Conservation (phyloP, 345 rosid genomes). For the Citropsis articulata region DNA sequence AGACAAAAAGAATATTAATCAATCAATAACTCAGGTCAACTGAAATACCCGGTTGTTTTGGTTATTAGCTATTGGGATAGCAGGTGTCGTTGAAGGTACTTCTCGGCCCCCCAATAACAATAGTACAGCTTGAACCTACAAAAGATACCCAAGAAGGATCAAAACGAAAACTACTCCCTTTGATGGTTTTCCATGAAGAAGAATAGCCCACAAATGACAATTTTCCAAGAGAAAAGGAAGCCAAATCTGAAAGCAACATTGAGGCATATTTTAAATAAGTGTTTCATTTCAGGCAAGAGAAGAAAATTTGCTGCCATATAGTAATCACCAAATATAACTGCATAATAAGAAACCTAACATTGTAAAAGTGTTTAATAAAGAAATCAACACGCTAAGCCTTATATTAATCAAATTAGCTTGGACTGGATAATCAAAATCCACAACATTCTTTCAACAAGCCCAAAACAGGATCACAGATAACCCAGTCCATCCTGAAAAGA, state of each 20-base stretch:
- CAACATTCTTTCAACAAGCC: not conserved
- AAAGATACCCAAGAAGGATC: not conserved
- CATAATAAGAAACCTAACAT: not conserved
- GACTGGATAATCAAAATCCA: not conserved
- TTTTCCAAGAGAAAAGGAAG: not conserved
- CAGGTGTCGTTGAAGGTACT: slow-evolving; percentile 40
- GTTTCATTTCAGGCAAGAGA: not conserved
- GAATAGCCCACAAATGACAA: not conserved
- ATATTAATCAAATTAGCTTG: not conserved
- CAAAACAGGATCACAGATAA: not conserved
- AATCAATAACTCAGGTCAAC: not conserved
- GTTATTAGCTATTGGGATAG: slow-evolving; percentile 30
- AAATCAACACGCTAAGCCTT: not conserved
- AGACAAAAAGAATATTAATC: not conserved
- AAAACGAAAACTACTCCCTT: not conserved
- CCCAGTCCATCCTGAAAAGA: not conserved
- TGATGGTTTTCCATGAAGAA: not conserved
- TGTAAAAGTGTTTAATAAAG: not conserved
- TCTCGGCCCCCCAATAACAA: slow-evolving; percentile 55
- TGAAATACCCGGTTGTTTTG: slow-evolving; percentile 35
- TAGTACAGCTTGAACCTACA: slow-evolving; percentile 68
- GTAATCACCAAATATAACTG: not conserved
- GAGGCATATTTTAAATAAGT: not conserved
- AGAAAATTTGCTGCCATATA: not conserved
- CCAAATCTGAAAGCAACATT: not conserved